These are phyloP conservation scores for Pilaira anomala DNA, from an alignment of 192 early-diverging fungal genomes.

Conservation along the genomic window DNA sequence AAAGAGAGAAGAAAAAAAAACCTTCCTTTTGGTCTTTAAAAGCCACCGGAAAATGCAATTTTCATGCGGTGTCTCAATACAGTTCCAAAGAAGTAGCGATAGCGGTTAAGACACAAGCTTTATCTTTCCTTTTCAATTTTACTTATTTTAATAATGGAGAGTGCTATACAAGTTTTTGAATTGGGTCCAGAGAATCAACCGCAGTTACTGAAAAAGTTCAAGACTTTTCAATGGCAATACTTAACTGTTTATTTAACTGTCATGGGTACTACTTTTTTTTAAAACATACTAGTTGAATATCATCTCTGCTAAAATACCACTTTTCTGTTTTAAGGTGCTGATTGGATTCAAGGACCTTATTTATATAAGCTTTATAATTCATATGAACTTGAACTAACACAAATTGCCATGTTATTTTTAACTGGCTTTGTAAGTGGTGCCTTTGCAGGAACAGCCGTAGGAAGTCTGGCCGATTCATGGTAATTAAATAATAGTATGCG, in stretches of 20 bases:
- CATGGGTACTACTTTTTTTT: conserved; percentile 32
- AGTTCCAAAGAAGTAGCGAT: too few species aligned
- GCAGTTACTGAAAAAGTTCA: conserved; percentile 19
- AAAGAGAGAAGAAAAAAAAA: too few species aligned
- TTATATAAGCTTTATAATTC: conserved; percentile 62
- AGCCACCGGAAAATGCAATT: too few species aligned
- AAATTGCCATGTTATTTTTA: conserved; percentile 69
- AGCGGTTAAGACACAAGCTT: too few species aligned
- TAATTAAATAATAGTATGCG: conserved; percentile 33
- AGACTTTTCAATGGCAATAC: conserved; percentile 21
- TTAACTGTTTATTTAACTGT: conserved; percentile 32
- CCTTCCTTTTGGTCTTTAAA: too few species aligned
- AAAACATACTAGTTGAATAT: too few species aligned
- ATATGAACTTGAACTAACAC: conserved; percentile 51
- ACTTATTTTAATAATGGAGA: too few species aligned
- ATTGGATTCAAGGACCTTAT: conserved; percentile 64
- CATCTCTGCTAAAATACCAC: neutral
- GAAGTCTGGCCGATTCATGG: conserved; percentile 67
- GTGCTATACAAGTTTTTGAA: conserved; percentile 9
- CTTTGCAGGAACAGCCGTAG: conserved; percentile 67
- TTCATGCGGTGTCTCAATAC: too few species aligned
- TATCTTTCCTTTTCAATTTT: too few species aligned
- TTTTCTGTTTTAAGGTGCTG: conserved; percentile 26
- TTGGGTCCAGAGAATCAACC: conserved; percentile 9
- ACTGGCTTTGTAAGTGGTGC: conserved; percentile 70